These are phyloP conservation scores for Atalantia buxifolia DNA, from an alignment of 345 rosid species.

Conservation along the genomic window DNA sequence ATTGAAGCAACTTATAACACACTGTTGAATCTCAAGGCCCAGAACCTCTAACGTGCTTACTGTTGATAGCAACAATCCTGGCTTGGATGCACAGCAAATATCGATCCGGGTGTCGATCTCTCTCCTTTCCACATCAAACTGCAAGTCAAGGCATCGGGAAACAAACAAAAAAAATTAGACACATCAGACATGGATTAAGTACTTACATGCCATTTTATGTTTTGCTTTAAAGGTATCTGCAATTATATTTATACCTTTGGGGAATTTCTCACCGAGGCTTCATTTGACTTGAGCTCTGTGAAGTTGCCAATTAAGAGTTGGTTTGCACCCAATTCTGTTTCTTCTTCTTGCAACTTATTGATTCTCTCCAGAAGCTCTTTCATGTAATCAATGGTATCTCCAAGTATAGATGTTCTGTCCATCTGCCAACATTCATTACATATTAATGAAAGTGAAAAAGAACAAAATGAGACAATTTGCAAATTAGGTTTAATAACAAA, in stretches of 20 bases:
- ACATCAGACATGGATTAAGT: too few species aligned
- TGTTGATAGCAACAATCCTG: conserved; percentile 77
- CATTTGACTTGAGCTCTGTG: conserved; percentile 50
- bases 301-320: conserved; percentile 33
- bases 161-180: background rate
- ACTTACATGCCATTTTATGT: background rate
- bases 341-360: conserved; percentile 52
- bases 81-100: conserved; percentile 76
- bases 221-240: conserved; percentile 4
- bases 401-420: conserved; percentile 52
- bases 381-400: conserved; percentile 50
- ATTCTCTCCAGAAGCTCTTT: conserved; percentile 67
- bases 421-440: conserved; percentile 20
- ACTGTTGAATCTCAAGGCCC: conserved; percentile 87
- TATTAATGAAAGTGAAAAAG: background rate
- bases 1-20: conserved; percentile 85
- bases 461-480: background rate
- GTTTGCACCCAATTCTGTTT: conserved; percentile 33
- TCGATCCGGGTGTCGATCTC: conserved; percentile 58
- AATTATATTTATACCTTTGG: conserved; percentile 58
- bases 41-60: conserved; percentile 76
- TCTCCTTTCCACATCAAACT: conserved; percentile 74
- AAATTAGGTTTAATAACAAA: background rate
- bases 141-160: conserved; percentile 15
- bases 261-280: conserved; percentile 65